Evolutionary conservation across 768 basidiomycete species (phyloP).

Genomic region (Leucocoprinus sp.): DNA sequence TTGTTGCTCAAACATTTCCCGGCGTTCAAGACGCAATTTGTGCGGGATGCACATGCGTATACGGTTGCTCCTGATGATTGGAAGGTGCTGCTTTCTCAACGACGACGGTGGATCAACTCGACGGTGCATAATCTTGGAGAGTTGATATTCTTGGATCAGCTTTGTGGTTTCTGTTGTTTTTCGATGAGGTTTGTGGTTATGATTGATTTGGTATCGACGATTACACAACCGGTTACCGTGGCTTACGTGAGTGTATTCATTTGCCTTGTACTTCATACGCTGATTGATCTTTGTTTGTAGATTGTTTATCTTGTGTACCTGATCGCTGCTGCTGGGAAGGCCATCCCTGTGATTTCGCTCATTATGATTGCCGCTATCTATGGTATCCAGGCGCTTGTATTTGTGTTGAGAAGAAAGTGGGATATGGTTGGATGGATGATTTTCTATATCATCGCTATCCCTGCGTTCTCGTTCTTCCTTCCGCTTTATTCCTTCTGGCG

Average conservation of each 20-base stretch:
- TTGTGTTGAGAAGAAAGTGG: slow-evolving; percentile 90
- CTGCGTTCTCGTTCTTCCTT: slow-evolving; percentile 87
- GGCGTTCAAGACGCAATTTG: slow-evolving; percentile 88
- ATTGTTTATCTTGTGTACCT: slow-evolving; percentile 84
- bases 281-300: slow-evolving; percentile 29
- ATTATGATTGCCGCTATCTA: slow-evolving; percentile 94
- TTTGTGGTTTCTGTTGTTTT: slow-evolving; percentile 98
- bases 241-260: slow-evolving; percentile 63
- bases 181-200: slow-evolving; percentile 98
- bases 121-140: slow-evolving; percentile 97
- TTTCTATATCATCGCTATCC: slow-evolving; percentile 93
- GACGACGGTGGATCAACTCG: slow-evolving; percentile 99
- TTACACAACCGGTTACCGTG: slow-evolving; percentile 80
- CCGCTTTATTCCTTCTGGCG: slow-evolving; percentile 95
- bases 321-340: slow-evolving; percentile 54
- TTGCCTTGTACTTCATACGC: neutral
- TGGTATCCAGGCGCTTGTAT: slow-evolving; percentile 88
- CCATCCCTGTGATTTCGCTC: slow-evolving; percentile 74
- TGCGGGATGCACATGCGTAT: slow-evolving; percentile 87
- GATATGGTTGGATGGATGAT: slow-evolving; percentile 98
- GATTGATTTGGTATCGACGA: slow-evolving; percentile 86
- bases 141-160: slow-evolving; percentile 81
- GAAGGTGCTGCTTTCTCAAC: slow-evolving; percentile 88
- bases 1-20: slow-evolving; percentile 95
- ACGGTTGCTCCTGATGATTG: slow-evolving; percentile 96